Base-by-base conservation (phyloP, 1,139 yeast genomes). In the Saccharomycopsis phalli region DNA sequence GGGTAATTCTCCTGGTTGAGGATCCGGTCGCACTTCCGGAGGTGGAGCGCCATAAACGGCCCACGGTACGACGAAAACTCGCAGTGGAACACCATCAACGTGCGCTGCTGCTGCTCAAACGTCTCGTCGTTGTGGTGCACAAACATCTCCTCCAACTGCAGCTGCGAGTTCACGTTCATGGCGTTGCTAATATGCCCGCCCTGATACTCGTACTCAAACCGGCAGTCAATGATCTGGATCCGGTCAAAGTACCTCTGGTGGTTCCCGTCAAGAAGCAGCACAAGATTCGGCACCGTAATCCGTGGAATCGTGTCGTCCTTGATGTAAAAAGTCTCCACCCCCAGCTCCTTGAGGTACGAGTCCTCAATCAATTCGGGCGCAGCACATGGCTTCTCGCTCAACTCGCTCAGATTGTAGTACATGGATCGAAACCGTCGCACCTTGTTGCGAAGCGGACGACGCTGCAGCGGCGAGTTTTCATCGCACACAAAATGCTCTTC, bases 111-210 rank as follows among this genome's bases (percentile, higher is more conserved):
- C 22, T 19, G 30, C 14, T 4, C 10, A 30, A 16, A 21, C 18
- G 31, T 20, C 29, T 13, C 13, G 32, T 31, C 18, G 18, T 23
- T 14, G 13, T 51, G 50, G 17, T 44, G 47, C n/a, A 57, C 64
- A 44, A 76, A 69, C 36, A 49, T 57, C 26, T 68, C 61, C 53
- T 82, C 91, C 38, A 91, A 63, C 38, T 74, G 78, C 44, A 73
- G 74, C 50, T 81, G 80, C 35, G 81, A 71, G 33, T 83, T 76
- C 31, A 87, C 68, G 57, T 91, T 91, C 42, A 82, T 53, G 10
- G 98, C 94, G 35, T 83, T 79, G 34, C 68, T 71, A 37, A 91
- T 84, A 59, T 93, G 98, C 25, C 98, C 98, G 21, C 98, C 97
- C 30, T 72, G 68, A 58, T 63, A 93, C 60, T 91, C 98, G 62